Evolutionary conservation across 2,329 filamentous ascomycete species (phyloP).

Genomic region (Fusarium aywerte): DNA sequence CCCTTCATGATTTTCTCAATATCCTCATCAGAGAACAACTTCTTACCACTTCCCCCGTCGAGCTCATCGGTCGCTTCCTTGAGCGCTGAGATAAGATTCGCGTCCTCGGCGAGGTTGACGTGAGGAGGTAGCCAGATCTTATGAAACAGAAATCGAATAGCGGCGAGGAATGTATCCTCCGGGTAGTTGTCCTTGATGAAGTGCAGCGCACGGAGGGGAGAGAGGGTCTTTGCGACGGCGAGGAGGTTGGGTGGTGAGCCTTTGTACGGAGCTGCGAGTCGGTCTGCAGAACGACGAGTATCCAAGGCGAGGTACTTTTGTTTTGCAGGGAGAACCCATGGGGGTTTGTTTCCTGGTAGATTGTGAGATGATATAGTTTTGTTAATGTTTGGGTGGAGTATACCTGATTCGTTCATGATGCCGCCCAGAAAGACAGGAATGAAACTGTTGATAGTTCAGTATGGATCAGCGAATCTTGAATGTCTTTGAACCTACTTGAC

Average conservation of each 20-base stretch:
- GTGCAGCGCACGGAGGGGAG: conserved; percentile 73
- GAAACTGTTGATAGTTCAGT: conserved; percentile 59
- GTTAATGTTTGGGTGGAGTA: neutral
- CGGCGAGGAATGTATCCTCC: conserved; percentile 59
- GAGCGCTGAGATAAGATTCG: conserved; percentile 58
- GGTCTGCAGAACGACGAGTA: conserved; percentile 52
- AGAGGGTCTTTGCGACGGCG: conserved; percentile 55
- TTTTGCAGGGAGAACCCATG: conserved; percentile 77
- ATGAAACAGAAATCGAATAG: conserved; percentile 66
- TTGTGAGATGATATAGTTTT: conserved; percentile 11
- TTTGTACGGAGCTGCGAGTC: conserved; percentile 53
- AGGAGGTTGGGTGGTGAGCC: conserved; percentile 58
- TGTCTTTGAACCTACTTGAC: conserved; percentile 66
- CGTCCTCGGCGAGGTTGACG: conserved; percentile 68
- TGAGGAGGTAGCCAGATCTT: conserved; percentile 71
- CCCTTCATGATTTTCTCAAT: conserved; percentile 66
- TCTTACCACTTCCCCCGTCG: conserved; percentile 34
- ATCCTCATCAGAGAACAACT: conserved; percentile 63
- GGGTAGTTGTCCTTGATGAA: conserved; percentile 71
- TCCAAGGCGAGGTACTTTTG: conserved; percentile 64
- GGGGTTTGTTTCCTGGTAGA: conserved; percentile 75
- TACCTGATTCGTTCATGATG: conserved; percentile 70
- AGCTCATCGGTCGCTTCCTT: conserved; percentile 46
- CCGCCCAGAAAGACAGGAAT: conserved; percentile 78
- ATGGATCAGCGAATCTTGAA: neutral